These are phyloP conservation scores for Ganoderma lucidum DNA, from an alignment of 1,284 basidiomycete species.

Conservation along the genomic window DNA sequence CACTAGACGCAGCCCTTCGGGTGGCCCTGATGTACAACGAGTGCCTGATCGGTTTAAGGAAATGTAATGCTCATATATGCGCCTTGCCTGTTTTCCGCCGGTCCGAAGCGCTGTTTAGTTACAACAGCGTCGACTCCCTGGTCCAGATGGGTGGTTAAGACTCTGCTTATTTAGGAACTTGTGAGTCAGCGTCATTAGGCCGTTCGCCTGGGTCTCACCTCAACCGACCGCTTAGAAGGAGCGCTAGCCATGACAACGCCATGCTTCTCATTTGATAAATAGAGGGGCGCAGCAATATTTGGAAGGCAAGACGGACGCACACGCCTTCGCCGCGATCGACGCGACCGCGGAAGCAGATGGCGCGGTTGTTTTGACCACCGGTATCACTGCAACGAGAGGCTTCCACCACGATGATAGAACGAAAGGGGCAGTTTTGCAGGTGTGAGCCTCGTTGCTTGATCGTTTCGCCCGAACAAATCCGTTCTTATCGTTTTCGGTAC, in stretches of 20 bases:
- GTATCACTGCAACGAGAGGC: neutral
- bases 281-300: constrained; percentile 31
- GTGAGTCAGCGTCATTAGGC: neutral
- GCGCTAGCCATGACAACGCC: neutral
- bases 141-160: neutral
- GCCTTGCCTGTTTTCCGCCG: neutral
- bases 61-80: neutral
- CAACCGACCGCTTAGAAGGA: neutral
- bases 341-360: neutral
- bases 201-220: neutral
- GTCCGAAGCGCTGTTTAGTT: neutral
- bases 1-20: constrained; percentile 29
- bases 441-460: too few species aligned
- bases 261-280: neutral
- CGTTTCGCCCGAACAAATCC: too few species aligned
- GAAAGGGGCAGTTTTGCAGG: too few species aligned
- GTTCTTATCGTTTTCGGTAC: too few species aligned
- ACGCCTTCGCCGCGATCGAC: constrained; percentile 7
- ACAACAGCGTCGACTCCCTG: too few species aligned
- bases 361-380: neutral
- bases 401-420: neutral
- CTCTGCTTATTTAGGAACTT: neutral
- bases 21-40: neutral
- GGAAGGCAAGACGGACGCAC: constrained; percentile 30
- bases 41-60: neutral